Evolutionary conservation across 1,284 basidiomycete genomes (phyloP).

Genomic region (Cryptococcus sp.): DNA sequence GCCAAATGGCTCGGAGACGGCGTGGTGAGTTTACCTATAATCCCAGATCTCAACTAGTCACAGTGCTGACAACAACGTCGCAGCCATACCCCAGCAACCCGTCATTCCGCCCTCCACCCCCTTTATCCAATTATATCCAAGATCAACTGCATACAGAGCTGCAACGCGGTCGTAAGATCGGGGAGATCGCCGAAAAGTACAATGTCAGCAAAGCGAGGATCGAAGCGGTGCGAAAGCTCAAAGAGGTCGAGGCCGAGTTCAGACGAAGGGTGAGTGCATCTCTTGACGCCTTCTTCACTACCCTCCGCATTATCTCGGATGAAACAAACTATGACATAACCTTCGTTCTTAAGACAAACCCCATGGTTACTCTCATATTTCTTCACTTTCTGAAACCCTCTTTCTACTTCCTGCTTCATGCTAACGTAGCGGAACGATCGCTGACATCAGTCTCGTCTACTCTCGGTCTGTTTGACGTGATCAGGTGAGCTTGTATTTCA

Average conservation of each 20-base stretch:
- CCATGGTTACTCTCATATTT: constrained; percentile 51
- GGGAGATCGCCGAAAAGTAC: constrained; percentile 40
- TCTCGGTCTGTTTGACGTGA: not conserved
- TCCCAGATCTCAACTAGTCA: not conserved
- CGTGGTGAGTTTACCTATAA: constrained; percentile 35
- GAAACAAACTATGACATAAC: constrained; percentile 53
- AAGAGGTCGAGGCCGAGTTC: constrained; percentile 48
- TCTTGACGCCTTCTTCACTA: not conserved
- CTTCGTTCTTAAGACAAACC: constrained; percentile 51
- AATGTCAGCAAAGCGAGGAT: constrained; percentile 49
- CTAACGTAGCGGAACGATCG: not conserved
- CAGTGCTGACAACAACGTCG: constrained; percentile 5
- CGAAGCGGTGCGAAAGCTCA: constrained; percentile 49
- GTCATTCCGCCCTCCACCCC: constrained; percentile 50
- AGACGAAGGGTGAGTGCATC: constrained; percentile 44
- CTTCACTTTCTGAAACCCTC: constrained; percentile 53
- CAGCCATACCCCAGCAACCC: constrained; percentile 52
- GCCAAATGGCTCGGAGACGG: constrained; percentile 48
- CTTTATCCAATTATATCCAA: constrained; percentile 45
- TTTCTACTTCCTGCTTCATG: constrained; percentile 4
- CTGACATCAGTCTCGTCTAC: constrained; percentile 23
- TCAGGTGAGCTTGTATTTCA: constrained; percentile 45
- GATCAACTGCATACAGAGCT: constrained; percentile 36
- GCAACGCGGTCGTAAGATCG: constrained; percentile 26
- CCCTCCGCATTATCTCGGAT: constrained; percentile 28